Evolutionary conservation across 2,329 filamentous ascomycete genomes (phyloP), one percentile per base, ranked within the genome.

Genomic region (Teratosphaeria zuluensis): DNA sequence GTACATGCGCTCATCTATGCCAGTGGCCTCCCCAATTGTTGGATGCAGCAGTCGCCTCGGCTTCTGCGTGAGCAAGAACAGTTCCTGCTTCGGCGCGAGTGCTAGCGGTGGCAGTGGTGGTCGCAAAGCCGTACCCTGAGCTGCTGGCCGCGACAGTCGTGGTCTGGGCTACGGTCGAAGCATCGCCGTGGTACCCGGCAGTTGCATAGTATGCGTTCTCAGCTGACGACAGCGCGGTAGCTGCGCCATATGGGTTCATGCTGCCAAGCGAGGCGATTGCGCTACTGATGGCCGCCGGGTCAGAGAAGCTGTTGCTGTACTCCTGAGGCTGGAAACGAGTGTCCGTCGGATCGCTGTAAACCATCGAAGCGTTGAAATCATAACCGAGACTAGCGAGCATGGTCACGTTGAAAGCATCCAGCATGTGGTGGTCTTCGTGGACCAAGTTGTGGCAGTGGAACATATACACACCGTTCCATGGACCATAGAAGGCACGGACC

Each of bases 381-480:
- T 71, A 72, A 46, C 69, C 69, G 5, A 73, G 65, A n/a, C 64
- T 66, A 7, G 51, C 60, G 3, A 78, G 68, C 5, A 66, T 62
- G 5, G 74, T 75, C 21, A 76, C 71, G 59, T 77, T 76, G 68
- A 78, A 75, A 1, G 71, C 75, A 3, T 69, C 74, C 64, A 78
- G 68, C 75, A 77, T 77, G 54, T 73, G 70, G 58, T 76, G 63
- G 60, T 77, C 76, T 65, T 78, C 75, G 61, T 78, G 75, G 51
- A 77, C 65, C n/a, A 78, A 65, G 56, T 78, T 77, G 65, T 78
- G 75, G 51, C 66, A 68, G 51, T 68, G 66, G 61, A 68, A 69
- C 67, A 69, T 69, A 62, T 78, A 80, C 6, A 79, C 70, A 8
- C 82, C 82, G 56, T 79, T 76, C 76, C 77, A 81, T 0, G 80